phyloP scores from a whole-genome alignment of 805 yeast species.

The Vanderwaltozyma tropicalis region DNA sequence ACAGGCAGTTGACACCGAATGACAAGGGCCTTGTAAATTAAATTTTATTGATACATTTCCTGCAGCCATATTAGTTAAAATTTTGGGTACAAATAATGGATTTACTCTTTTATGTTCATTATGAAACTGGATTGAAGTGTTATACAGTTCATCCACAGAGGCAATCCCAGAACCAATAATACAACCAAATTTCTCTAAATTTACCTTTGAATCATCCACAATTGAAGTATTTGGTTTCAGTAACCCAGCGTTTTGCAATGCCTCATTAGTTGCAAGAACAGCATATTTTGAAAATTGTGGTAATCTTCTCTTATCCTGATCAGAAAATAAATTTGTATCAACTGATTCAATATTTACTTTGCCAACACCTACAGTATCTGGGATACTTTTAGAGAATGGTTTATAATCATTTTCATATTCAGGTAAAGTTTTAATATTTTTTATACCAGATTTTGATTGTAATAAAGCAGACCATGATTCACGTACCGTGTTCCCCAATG shows the following conservation, averaged over 20 bases:
- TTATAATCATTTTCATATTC: constrained; percentile 30
- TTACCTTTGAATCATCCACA: constrained; percentile 20
- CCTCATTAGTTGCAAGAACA: constrained; percentile 65
- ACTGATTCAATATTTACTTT: constrained; percentile 45
- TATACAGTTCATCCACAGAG: constrained; percentile 54
- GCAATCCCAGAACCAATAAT: constrained; percentile 94
- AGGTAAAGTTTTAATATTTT: constrained; percentile 37
- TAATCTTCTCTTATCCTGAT: constrained; percentile 39
- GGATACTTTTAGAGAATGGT: constrained; percentile 44
- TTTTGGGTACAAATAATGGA: constrained; percentile 77
- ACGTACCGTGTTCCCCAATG: constrained; percentile 63
- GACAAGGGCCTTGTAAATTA: constrained; percentile 76
- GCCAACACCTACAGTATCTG: constrained; percentile 56
- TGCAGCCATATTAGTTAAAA: constrained; percentile 87
- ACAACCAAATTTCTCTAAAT: constrained; percentile 40
- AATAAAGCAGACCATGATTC: constrained; percentile 46
- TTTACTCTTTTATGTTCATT: constrained; percentile 37
- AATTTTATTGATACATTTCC: constrained; percentile 78
- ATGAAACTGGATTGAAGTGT: constrained; percentile 35
- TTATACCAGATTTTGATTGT: constrained; percentile 45
- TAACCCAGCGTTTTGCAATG: constrained; percentile 58
- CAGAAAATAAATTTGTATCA: constrained; percentile 29
- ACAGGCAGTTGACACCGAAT: constrained; percentile 87
- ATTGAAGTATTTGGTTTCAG: constrained; percentile 28
- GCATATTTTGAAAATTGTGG: constrained; percentile 75